phyloP scores from a whole-genome alignment of 208 protist genomes.

The Trypanosoma scelopori region DNA sequence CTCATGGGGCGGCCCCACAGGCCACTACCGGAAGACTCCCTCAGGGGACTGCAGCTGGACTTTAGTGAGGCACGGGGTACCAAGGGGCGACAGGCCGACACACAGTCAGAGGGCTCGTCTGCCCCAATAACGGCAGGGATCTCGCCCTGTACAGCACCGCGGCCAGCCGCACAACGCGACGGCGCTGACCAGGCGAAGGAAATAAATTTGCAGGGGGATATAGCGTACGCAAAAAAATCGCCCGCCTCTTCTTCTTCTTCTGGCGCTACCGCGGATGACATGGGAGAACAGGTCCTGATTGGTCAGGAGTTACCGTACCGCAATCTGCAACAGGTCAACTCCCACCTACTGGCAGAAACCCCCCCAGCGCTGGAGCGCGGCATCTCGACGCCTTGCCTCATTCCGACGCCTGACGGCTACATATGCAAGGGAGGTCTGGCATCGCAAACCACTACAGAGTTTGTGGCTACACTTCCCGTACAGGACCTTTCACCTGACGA shows the following conservation, averaged over 20 bases:
- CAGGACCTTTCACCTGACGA: conserved; percentile 34
- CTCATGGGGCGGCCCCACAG: background rate
- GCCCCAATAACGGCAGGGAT: background rate
- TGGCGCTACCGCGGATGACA: conserved; percentile 3
- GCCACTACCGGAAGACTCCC: background rate
- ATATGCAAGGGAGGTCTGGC: background rate
- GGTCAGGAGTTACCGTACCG: background rate
- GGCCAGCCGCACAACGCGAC: background rate
- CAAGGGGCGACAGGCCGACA: background rate
- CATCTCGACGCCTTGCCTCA: conserved; percentile 6
- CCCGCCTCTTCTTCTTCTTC: background rate
- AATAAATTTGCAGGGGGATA: too few species aligned
- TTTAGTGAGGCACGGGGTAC: background rate
- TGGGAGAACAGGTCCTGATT: conserved; percentile 1
- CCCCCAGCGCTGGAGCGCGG: background rate
- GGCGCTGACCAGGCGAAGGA: background rate
- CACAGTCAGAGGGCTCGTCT: background rate
- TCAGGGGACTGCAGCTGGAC: background rate
- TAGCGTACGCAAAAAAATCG: background rate
- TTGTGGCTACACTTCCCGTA: conserved; percentile 31
- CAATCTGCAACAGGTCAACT: background rate
- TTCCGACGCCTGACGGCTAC: conserved; percentile 1
- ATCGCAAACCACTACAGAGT: conserved; percentile 9
- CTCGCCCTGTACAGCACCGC: background rate
- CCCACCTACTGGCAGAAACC: background rate